Evolutionary conservation across 306 rosid species (phyloP), one percentile per base, ranked within the genome.

Genomic region (Hylodesmum podocarpum): DNA sequence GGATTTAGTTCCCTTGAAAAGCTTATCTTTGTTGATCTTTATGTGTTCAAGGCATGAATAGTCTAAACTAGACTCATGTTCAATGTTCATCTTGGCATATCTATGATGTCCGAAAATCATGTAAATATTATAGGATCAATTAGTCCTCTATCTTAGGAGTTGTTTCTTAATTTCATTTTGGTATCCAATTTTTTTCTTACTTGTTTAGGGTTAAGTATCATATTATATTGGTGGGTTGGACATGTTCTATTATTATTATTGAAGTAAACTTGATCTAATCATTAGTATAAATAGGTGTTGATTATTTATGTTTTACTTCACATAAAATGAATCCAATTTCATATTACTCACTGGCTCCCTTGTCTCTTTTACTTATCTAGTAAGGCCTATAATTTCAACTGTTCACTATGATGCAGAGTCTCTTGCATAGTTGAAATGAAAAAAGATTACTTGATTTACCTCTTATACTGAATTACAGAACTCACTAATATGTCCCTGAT

Each of bases 51-150:
- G 68, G 46, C 39, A 28, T 63, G 78, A 27, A 27, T 22, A 13
- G 21, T 39, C 25, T 24, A 28, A 64, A 54, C 37, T 31, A 19
- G 49, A 40, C 5, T 66, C 46, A 21, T 59, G 57, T 46, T 66
- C 37, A n/a, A 21, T 59, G 57, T 46, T 66, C 37, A n/a, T 58
- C 34, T 73, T 58, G 70, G 44, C 58, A 59, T 40, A 57, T 73
- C 68, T 40, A 24, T 37, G 24, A 49, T 46, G 34, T 29, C 19
- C 33, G 8, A 49, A 18, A 12, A 73, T 40, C 65, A 40, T 73
- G 41, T 31, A 44, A 25, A 25, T 67, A 27, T 44, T 24, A 15
- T 54, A 73, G 13, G 40, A 25, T 27, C 27, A 40, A 40, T 3
- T 16, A 39, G 40, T 72, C 19, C 62, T 57, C 43, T 36, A 36